phyloP scores from a whole-genome alignment of 495 filamentous ascomycete species.

The Neurospora sp. region DNA sequence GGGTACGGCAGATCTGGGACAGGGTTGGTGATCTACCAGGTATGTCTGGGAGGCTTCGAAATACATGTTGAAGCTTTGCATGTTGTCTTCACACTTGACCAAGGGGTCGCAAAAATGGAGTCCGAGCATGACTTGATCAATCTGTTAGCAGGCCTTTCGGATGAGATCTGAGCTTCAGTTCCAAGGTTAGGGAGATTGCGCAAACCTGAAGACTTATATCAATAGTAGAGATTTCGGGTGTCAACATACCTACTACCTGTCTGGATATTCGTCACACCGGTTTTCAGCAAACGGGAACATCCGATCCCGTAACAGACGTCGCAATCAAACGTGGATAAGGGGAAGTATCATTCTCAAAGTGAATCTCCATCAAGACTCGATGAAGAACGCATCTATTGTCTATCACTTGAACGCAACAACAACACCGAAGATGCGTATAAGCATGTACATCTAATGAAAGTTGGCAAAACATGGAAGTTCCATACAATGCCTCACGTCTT shows the following conservation, averaged over 20 bases:
- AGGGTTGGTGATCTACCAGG: background rate
- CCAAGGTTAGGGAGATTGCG: background rate
- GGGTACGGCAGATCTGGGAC: background rate
- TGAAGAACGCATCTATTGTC: background rate
- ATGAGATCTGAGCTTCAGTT: background rate
- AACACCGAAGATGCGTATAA: background rate
- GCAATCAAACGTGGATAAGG: background rate
- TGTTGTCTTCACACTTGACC: background rate
- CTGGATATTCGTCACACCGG: background rate
- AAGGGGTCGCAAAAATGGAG: background rate
- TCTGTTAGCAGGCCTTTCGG: background rate
- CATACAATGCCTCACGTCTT: background rate
- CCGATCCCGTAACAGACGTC: background rate
- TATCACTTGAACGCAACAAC: background rate
- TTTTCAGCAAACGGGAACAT: background rate
- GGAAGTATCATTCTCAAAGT: background rate
- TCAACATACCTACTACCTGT: background rate
- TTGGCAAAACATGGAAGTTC: background rate
- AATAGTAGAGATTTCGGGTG: background rate
- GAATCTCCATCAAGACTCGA: background rate
- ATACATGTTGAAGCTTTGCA: background rate
- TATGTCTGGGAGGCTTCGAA: background rate
- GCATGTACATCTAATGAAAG: background rate
- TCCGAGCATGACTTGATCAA: background rate
- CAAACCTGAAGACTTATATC: background rate